phyloP scores from a whole-genome alignment of 441 rosid species.

The Populus hybrid region DNA sequence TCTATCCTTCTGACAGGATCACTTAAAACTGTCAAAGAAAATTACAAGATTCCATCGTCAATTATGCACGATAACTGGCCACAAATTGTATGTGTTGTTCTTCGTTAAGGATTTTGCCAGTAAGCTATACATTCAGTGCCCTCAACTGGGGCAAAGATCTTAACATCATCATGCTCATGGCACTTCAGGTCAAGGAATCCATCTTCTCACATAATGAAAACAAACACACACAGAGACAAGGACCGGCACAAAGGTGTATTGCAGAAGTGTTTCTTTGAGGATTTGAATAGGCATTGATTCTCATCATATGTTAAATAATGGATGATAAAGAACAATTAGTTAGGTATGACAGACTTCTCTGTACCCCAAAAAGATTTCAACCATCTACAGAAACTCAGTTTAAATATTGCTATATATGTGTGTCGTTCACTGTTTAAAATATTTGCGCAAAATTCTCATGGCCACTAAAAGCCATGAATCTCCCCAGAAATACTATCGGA shows the following conservation, averaged over 20 bases:
- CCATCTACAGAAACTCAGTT: neutral
- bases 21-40: constrained; percentile 57
- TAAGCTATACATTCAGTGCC: neutral
- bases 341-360: neutral
- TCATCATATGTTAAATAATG: neutral
- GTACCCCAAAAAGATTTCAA: neutral
- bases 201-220: neutral
- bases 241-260: neutral
- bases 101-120: neutral
- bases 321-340: neutral
- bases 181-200: neutral
- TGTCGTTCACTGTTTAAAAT: neutral
- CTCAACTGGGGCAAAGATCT: neutral
- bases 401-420: neutral
- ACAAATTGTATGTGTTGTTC: neutral
- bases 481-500: neutral
- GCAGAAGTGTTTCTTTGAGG: neutral
- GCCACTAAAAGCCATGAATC: neutral
- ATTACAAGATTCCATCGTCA: constrained; percentile 12
- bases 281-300: neutral
- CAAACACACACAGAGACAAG: neutral
- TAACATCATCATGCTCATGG: neutral
- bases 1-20: constrained; percentile 71
- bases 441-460: neutral
- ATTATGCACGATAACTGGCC: neutral